Percentiles rank a stretch among this genome's conserved stretches.
These are phyloP conservation scores for Populus hybrid DNA, from an alignment of 441 rosid species.

Conservation along the genomic window DNA sequence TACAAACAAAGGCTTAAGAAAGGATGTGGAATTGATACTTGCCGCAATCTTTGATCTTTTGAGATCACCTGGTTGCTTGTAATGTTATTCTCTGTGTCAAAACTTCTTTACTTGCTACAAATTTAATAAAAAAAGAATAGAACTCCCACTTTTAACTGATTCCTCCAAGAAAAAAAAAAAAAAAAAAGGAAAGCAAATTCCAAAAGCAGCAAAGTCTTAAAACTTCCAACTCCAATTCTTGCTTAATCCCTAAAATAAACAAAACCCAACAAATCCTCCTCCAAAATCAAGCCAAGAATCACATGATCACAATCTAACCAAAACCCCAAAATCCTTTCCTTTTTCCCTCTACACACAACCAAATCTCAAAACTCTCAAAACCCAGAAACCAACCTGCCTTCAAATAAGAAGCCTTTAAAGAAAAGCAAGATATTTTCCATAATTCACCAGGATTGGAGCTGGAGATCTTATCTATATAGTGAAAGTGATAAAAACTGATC, in stretches of 20 bases:
- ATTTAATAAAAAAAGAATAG: neutral
- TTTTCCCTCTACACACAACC: neutral
- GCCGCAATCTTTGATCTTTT: slow-evolving; percentile 11
- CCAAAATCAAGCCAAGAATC: neutral
- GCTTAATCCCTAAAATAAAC: neutral
- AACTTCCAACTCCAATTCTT: neutral
- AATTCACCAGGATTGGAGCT: neutral
- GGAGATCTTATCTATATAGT: neutral
- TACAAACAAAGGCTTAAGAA: neutral
- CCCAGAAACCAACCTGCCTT: neutral
- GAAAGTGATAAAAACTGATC: neutral
- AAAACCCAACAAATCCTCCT: neutral
- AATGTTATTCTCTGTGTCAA: neutral
- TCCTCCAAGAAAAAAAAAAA: neutral
- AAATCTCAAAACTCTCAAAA: neutral
- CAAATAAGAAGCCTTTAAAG: neutral
- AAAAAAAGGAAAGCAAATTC: neutral
- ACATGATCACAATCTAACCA: slow-evolving; percentile 3
- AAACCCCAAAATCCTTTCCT: neutral
- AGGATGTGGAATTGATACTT: slow-evolving; percentile 8
- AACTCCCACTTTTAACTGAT: neutral
- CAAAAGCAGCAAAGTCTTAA: neutral
- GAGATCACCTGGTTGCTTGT: slow-evolving; percentile 7
- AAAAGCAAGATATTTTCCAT: neutral
- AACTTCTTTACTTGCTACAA: neutral